Evolutionary conservation across 371 early-diverging fungal species (phyloP), one percentile per base, ranked within the genome.

Genomic region (Saksenaea oblongispora): DNA sequence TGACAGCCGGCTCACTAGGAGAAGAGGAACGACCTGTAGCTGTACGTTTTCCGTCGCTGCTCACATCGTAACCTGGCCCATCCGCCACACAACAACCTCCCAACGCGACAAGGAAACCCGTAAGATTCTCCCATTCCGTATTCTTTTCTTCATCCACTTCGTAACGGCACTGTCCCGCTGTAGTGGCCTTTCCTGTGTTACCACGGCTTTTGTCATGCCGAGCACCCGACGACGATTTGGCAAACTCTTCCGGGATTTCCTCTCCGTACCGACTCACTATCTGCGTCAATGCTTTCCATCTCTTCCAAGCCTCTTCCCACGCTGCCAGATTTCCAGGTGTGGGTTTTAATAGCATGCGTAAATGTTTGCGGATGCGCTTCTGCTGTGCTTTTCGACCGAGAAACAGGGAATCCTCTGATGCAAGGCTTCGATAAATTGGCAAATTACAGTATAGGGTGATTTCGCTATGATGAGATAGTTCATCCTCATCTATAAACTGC

Each of bases 51-150:
- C 57, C 64, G 3, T 63, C 65, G 17, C 57, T 64, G 54, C 69
- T 67, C 2, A 70, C 66, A 10, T 55, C 58, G 14, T 67, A 71
- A 27, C 66, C 63, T 10, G 56, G 53, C n/a, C 58, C 72, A 3
- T 57, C 56, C 2, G 61, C 51, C 35, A 90, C 72, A 31, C 93
- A 88, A n/a, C 87, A 82, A 8, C 92, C 94, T 14, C 93, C 93
- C 7, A 95, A 67, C 0, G 95, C 88, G 56, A 91, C 91, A 51
- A 95, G 72, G 70, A 94, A 94, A 0, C 94, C 95, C 0, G 95
- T 93, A 70, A 90, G 91, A 77, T 93, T 91, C 63, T 87, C 83
- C 90, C 93, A 89, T 62, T 89, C 88, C 10, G 85, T 77, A 27
- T 57, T 75, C 24, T 70, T 71, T 18, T 78, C 76, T n/a, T 78